Percentiles rank a stretch among this genome's conserved stretches.
phyloP scores from a whole-genome alignment of 2,329 filamentous ascomycete species.

The Sordariomycetes sp. region DNA sequence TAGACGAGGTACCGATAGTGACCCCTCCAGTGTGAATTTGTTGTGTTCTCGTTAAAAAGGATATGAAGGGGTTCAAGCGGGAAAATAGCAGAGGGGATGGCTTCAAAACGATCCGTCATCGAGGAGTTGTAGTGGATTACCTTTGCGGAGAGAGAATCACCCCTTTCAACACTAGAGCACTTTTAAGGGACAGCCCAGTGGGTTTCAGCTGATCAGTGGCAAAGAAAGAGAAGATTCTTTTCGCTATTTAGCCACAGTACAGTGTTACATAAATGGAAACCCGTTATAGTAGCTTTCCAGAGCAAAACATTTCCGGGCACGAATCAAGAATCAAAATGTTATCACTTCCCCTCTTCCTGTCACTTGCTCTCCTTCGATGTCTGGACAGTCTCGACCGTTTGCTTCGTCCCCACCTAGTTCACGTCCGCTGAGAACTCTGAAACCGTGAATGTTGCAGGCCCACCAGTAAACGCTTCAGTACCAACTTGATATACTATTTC shows the following conservation, averaged over 20 bases:
- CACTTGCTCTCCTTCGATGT: background rate
- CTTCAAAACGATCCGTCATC: background rate
- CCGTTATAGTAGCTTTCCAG: background rate
- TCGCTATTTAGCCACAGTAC: background rate
- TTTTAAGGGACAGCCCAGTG: too few species aligned
- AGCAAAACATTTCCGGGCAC: background rate
- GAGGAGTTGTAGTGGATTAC: background rate
- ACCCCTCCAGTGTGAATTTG: too few species aligned
- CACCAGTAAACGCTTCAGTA: slow-evolving; percentile 14
- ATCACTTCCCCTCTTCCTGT: background rate
- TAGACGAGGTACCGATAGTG: too few species aligned
- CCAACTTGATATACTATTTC: slow-evolving; percentile 14
- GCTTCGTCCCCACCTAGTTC: background rate
- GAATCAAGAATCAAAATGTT: background rate
- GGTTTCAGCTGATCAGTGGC: background rate
- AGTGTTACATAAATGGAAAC: background rate
- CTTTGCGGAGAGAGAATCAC: too few species aligned
- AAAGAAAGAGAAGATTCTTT: background rate
- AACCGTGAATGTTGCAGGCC: slow-evolving; percentile 11
- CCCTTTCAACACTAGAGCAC: too few species aligned
- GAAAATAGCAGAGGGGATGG: background rate
- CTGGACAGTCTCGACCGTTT: background rate
- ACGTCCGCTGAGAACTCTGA: slow-evolving; percentile 12
- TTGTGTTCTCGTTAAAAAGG: too few species aligned
- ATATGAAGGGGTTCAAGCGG: too few species aligned